Evolutionary conservation across 2,329 filamentous ascomycete species (phyloP).

Genomic region (Moelleriella libera): DNA sequence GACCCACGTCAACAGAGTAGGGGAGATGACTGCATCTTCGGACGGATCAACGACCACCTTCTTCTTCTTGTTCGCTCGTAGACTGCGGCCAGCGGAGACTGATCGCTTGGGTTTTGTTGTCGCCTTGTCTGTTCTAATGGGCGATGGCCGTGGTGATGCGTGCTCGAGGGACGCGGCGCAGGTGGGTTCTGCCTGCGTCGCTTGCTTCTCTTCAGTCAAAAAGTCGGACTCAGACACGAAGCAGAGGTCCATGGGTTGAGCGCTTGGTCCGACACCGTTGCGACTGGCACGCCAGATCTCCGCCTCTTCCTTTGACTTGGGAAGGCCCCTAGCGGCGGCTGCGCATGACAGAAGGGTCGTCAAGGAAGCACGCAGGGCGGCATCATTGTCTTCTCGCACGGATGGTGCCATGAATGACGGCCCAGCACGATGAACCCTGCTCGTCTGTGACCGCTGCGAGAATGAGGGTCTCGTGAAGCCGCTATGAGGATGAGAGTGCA

Average conservation of each 20-base stretch:
- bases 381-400: slow-evolving; percentile 80
- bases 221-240: slow-evolving; percentile 49
- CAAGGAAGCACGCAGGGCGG: slow-evolving; percentile 80
- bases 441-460: slow-evolving; percentile 30
- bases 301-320: slow-evolving; percentile 44
- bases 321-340: slow-evolving; percentile 70
- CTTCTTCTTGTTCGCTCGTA: slow-evolving; percentile 45
- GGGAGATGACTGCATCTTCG: slow-evolving; percentile 33
- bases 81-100: slow-evolving; percentile 22
- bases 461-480: slow-evolving; percentile 36
- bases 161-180: slow-evolving; percentile 11
- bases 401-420: slow-evolving; percentile 58
- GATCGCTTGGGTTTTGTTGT: slow-evolving; percentile 37
- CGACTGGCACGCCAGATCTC: slow-evolving; percentile 19
- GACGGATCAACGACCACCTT: slow-evolving; percentile 21
- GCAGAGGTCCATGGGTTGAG: slow-evolving; percentile 42
- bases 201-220: slow-evolving; percentile 19
- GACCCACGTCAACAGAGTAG: slow-evolving; percentile 49
- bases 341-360: slow-evolving; percentile 92
- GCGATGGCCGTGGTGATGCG: slow-evolving; percentile 15
- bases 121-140: slow-evolving; percentile 10
- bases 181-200: slow-evolving; percentile 7
- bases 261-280: slow-evolving; percentile 27
- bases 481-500: slow-evolving; percentile 33
- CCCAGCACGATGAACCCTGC: slow-evolving; percentile 28